Percentiles rank a stretch among this genome's conserved stretches.
phyloP scores from a whole-genome alignment of 2,329 filamentous ascomycete genomes.

The Xylariaceae sp. region DNA sequence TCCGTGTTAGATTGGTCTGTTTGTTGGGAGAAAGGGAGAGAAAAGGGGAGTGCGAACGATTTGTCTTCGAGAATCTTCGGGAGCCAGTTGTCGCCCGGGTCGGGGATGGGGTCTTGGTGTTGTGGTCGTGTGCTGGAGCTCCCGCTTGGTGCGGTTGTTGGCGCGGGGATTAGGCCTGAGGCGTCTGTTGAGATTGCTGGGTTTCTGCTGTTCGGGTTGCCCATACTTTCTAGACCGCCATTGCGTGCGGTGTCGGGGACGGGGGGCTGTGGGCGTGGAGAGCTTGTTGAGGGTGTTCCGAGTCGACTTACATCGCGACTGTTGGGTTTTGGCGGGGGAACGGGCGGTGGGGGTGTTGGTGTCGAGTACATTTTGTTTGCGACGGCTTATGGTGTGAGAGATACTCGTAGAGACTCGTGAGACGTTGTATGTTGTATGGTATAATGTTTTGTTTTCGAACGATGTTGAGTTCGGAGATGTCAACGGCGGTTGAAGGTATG shows the following conservation, averaged over 20 bases:
- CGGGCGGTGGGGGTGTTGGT: constrained; percentile 55
- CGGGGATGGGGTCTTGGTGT: constrained; percentile 38
- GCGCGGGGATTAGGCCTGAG: constrained; percentile 31
- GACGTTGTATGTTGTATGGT: no score
- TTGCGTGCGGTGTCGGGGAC: constrained; percentile 27
- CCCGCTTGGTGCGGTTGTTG: constrained; percentile 7
- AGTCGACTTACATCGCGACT: constrained; percentile 64
- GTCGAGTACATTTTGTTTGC: constrained; percentile 28
- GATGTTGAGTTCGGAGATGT: neutral
- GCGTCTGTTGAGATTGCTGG: constrained; percentile 23
- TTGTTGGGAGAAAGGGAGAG: neutral
- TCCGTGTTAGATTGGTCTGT: neutral
- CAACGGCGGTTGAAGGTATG: neutral
- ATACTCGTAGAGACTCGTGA: neutral
- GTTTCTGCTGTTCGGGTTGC: constrained; percentile 23
- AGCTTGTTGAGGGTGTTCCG: constrained; percentile 54
- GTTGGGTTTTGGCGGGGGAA: constrained; percentile 66
- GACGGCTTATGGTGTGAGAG: neutral
- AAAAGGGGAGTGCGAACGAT: constrained; percentile 48
- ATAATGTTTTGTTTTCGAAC: neutral
- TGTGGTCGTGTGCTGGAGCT: neutral
- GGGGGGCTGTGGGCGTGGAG: constrained; percentile 42
- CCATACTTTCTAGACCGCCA: constrained; percentile 19
- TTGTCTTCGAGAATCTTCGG: constrained; percentile 73
- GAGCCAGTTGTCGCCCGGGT: constrained; percentile 70